phyloP scores from a whole-genome alignment of 768 basidiomycete species.

The Lactarius hatsudake region DNA sequence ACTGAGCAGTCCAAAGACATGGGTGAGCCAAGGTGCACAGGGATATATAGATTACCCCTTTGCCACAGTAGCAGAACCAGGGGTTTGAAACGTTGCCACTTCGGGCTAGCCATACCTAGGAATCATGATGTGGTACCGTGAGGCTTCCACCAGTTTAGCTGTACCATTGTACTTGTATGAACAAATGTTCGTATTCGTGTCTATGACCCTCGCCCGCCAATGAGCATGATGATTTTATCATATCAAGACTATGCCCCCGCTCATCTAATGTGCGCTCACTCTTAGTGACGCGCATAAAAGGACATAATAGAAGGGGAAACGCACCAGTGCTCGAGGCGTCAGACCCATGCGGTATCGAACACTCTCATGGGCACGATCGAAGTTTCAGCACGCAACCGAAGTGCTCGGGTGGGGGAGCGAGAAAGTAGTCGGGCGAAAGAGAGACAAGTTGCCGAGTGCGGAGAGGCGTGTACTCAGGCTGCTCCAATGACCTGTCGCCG shows the following conservation, averaged over 20 bases:
- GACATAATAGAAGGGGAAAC: slow-evolving; percentile 32
- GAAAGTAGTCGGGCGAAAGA: too few relatives aligned
- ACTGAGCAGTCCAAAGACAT: not conserved
- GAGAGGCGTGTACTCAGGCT: too few relatives aligned
- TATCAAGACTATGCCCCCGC: slow-evolving; percentile 92
- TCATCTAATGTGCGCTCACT: slow-evolving; percentile 52
- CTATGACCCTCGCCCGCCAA: slow-evolving; percentile 29
- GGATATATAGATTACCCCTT: slow-evolving; percentile 30
- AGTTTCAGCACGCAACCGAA: too few relatives aligned
- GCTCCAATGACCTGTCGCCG: too few relatives aligned
- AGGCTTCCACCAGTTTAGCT: not conserved
- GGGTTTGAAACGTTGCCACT: not conserved
- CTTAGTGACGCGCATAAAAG: not conserved
- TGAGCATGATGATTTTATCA: slow-evolving; percentile 47
- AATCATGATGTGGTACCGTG: not conserved
- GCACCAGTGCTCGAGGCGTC: slow-evolving; percentile 45
- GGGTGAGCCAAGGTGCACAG: not conserved
- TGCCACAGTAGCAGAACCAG: not conserved
- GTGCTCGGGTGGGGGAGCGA: too few relatives aligned
- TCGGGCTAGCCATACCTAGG: not conserved
- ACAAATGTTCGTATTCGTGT: not conserved
- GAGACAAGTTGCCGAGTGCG: too few relatives aligned
- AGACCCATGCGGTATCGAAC: too few relatives aligned
- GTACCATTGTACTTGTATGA: not conserved
- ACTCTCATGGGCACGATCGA: too few relatives aligned